Evolutionary conservation across 2,329 filamentous ascomycete species (phyloP).

Genomic region (Xylariaceae sp.): DNA sequence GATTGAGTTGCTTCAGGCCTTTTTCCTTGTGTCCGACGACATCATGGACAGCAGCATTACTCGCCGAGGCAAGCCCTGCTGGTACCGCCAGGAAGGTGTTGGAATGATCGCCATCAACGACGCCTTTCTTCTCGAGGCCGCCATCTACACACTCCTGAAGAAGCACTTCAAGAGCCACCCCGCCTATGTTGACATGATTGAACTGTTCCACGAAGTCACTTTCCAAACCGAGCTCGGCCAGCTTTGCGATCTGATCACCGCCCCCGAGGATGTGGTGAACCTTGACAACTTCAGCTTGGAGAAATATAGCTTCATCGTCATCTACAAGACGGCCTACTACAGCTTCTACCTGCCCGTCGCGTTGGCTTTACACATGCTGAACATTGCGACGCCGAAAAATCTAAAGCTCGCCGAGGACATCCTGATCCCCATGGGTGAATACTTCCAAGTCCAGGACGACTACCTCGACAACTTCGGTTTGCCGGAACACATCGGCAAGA

Average conservation of each 20-base stretch:
- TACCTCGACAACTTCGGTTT: constrained; percentile 98
- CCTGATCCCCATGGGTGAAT: constrained; percentile 94
- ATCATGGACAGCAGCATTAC: constrained; percentile 98
- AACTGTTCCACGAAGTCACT: constrained; percentile 93
- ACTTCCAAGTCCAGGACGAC: constrained; percentile 99
- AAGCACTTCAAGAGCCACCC: constrained; percentile 89
- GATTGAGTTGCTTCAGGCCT: constrained; percentile 96
- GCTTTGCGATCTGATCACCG: constrained; percentile 89
- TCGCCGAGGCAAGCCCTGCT: constrained; percentile 89
- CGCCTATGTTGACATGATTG: constrained; percentile 83
- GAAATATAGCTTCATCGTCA: constrained; percentile 97
- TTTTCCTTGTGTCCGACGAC: constrained; percentile 97
- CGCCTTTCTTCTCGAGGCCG: constrained; percentile 87
- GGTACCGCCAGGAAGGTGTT: constrained; percentile 86
- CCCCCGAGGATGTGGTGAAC: constrained; percentile 89
- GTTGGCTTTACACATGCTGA: constrained; percentile 79
- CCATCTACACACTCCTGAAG: constrained; percentile 88
- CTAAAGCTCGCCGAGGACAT: constrained; percentile 86
- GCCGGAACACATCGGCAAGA: constrained; percentile 92
- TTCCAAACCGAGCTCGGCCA: constrained; percentile 96
- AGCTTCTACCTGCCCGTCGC: constrained; percentile 98
- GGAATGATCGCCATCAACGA: constrained; percentile 99
- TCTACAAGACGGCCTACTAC: constrained; percentile 99
- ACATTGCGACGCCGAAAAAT: constrained; percentile 81
- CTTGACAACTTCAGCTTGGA: constrained; percentile 92